These are phyloP conservation scores for Pistacia atlantica DNA, from an alignment of 345 rosid species.

Conservation along the genomic window DNA sequence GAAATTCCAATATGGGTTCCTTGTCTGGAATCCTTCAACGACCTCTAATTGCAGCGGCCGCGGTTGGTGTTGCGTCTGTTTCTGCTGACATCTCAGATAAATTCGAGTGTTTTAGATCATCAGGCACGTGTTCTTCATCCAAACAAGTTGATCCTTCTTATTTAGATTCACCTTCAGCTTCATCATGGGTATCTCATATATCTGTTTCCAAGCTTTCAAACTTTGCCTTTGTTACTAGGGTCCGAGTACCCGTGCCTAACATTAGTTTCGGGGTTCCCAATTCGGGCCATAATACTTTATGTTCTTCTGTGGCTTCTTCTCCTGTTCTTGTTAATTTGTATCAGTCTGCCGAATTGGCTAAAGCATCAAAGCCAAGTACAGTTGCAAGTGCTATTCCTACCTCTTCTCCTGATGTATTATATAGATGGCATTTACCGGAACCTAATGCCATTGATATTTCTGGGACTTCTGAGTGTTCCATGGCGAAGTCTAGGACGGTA, in stretches of 20 bases:
- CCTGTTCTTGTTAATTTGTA: slow-evolving; percentile 56
- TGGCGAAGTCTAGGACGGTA: slow-evolving; percentile 74
- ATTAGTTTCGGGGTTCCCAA: slow-evolving; percentile 38
- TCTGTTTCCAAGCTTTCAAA: slow-evolving; percentile 65
- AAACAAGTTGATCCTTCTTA: slow-evolving; percentile 35
- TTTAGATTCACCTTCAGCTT: slow-evolving; percentile 34
- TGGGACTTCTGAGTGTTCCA: slow-evolving; percentile 52
- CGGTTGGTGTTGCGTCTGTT: slow-evolving; percentile 74
- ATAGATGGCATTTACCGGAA: slow-evolving; percentile 93
- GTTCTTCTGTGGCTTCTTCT: slow-evolving; percentile 44
- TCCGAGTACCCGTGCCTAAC: slow-evolving; percentile 65
- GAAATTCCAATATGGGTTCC: slow-evolving; percentile 60
- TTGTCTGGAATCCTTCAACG: slow-evolving; percentile 79
- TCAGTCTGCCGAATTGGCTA: slow-evolving; percentile 69
- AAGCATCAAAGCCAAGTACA: slow-evolving; percentile 57
- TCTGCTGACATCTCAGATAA: slow-evolving; percentile 68
- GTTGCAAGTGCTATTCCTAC: slow-evolving; percentile 31
- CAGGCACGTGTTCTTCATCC: slow-evolving; percentile 34
- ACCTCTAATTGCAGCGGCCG: slow-evolving; percentile 85
- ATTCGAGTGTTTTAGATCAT: slow-evolving; percentile 43
- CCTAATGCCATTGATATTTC: slow-evolving; percentile 56
- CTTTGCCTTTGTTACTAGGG: slow-evolving; percentile 55
- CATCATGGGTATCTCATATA: slow-evolving; percentile 61
- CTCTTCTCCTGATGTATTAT: slow-evolving; percentile 59
- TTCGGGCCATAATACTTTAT: slow-evolving; percentile 21